Conservation (phyloP, 768 basidiomycete species). For the Tylopilus balloui region DNA sequence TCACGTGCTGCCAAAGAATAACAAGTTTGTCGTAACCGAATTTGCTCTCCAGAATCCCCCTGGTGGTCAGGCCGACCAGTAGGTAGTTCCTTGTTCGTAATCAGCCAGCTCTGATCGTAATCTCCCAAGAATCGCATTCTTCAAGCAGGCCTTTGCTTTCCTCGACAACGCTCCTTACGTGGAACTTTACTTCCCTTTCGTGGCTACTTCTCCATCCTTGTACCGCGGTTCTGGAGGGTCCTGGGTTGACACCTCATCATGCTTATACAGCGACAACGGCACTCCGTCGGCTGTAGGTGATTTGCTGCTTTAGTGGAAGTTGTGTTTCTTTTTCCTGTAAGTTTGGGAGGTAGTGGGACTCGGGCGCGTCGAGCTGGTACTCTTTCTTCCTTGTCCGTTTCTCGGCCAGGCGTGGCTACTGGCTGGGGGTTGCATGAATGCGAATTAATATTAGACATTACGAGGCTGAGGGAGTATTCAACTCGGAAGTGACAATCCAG, state of each 20-base stretch:
- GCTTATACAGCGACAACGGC: slow-evolving; percentile 32
- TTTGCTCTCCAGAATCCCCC: slow-evolving; percentile 32
- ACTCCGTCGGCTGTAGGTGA: slow-evolving; percentile 24
- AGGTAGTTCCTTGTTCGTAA: slow-evolving; percentile 1
- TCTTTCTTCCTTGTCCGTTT: neutral
- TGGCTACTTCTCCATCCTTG: slow-evolving; percentile 32
- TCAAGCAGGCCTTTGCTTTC: slow-evolving; percentile 33
- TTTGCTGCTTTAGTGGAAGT: slow-evolving; percentile 17
- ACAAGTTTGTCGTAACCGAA: slow-evolving; percentile 29
- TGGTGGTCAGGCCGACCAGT: slow-evolving; percentile 31
- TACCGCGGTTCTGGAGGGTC: slow-evolving; percentile 19
- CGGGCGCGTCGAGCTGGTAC: neutral
- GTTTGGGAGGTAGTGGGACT: neutral
- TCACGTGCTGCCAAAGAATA: slow-evolving; percentile 16
- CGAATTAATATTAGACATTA: neutral
- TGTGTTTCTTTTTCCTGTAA: neutral
- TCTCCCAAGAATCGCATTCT: slow-evolving; percentile 28
- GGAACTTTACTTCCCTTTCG: slow-evolving; percentile 35
- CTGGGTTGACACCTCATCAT: slow-evolving; percentile 30
- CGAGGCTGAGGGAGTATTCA: neutral
- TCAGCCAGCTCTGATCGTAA: neutral
- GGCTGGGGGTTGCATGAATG: neutral
- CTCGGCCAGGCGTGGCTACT: neutral
- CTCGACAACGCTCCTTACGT: slow-evolving; percentile 32
- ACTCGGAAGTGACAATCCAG: too few relatives aligned